phyloP scores from a whole-genome alignment of 495 filamentous ascomycete species.

The Lentithecium fluviatile region DNA sequence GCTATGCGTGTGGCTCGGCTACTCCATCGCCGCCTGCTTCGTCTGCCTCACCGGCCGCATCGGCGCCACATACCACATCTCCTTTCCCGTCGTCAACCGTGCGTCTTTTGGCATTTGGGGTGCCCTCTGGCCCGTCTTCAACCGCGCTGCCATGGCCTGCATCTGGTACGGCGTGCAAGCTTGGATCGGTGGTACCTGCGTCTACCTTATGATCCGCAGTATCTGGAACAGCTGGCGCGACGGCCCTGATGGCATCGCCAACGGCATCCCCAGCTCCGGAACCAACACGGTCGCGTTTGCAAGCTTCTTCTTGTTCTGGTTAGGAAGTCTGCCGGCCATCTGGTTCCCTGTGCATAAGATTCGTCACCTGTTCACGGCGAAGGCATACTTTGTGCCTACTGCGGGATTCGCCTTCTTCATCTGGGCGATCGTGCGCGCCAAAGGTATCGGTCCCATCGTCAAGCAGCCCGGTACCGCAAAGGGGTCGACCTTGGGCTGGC shows the following conservation, averaged over 20 bases:
- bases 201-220: conserved; percentile 43
- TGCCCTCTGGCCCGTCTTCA: conserved; percentile 82
- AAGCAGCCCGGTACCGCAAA: conserved; percentile 62
- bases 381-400: conserved; percentile 78
- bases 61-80: conserved; percentile 46
- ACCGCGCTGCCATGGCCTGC: conserved; percentile 78
- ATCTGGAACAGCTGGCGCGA: conserved; percentile 39
- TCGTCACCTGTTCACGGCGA: conserved; percentile 88
- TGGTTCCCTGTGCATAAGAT: conserved; percentile 75
- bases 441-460: conserved; percentile 83
- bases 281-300: conserved; percentile 71
- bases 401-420: conserved; percentile 88
- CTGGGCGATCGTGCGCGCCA: conserved; percentile 80
- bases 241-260: conserved; percentile 53
- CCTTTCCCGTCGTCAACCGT: conserved; percentile 43
- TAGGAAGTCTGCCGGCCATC: conserved; percentile 51
- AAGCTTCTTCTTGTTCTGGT: conserved; percentile 54
- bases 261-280: conserved; percentile 65
- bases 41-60: conserved; percentile 79
- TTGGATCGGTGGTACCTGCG: conserved; percentile 70
- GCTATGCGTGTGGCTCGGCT: conserved; percentile 73
- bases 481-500: conserved; percentile 75
- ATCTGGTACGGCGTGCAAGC: conserved; percentile 86
- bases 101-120: conserved; percentile 47
- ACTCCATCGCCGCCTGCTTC: conserved; percentile 72